Evolutionary conservation across 164 flowering plant species (phyloP).

Genomic region (Nymphaea thermarum): DNA sequence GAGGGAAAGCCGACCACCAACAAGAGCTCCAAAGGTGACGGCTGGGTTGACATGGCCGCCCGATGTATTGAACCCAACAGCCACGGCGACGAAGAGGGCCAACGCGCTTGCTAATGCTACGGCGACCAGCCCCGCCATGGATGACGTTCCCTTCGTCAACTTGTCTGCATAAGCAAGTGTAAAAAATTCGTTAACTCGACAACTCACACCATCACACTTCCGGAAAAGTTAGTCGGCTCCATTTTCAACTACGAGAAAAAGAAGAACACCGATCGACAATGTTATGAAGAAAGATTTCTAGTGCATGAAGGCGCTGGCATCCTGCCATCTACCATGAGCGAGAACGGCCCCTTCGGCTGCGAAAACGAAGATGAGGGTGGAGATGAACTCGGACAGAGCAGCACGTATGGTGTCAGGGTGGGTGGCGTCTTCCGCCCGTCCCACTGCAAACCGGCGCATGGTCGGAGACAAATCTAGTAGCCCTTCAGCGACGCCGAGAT

Average conservation of each 20-base stretch:
- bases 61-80: slow-evolving; percentile 41
- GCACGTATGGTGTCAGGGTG: slow-evolving; percentile 4
- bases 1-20: slow-evolving; percentile 57
- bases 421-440: background rate
- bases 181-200: too few species aligned
- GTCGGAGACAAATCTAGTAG: background rate
- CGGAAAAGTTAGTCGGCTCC: too few species aligned
- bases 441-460: background rate
- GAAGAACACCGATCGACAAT: too few species aligned
- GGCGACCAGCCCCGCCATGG: slow-evolving; percentile 9
- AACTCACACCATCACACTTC: too few species aligned
- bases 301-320: too few species aligned
- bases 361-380: slow-evolving; percentile 7
- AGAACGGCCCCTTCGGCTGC: slow-evolving; percentile 4
- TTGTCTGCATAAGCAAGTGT: slow-evolving; percentile 5
- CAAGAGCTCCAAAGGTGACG: slow-evolving; percentile 60
- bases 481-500: too few species aligned
- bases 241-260: too few species aligned
- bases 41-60: slow-evolving; percentile 81
- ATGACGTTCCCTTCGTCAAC: slow-evolving; percentile 5
- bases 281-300: too few species aligned
- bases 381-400: slow-evolving; percentile 4
- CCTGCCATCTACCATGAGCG: background rate
- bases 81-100: slow-evolving; percentile 44
- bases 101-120: slow-evolving; percentile 51